These are phyloP conservation scores for Saccharum officinarum DNA, from an alignment of 176 grass and related monocot genomes.

Conservation along the genomic window DNA sequence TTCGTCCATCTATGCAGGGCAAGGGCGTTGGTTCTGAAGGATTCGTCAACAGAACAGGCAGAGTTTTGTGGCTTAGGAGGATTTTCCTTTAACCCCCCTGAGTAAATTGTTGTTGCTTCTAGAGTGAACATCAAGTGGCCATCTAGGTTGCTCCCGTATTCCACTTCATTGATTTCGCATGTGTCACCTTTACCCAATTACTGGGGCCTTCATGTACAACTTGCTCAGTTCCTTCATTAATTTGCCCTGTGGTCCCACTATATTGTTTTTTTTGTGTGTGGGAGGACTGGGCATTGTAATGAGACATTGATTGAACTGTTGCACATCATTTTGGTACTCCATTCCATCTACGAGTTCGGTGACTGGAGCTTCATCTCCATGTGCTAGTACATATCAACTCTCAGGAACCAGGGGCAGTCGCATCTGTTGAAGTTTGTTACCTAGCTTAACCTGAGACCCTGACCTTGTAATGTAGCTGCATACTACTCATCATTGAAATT, in stretches of 20 bases:
- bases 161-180: not conserved
- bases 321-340: not conserved
- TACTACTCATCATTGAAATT: not conserved
- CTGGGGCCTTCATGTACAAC: not conserved
- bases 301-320: not conserved
- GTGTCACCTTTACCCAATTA: not conserved
- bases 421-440: too few species aligned
- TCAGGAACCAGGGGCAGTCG: not conserved
- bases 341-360: not conserved
- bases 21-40: not conserved
- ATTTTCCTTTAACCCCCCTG: not conserved
- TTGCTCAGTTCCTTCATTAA: conserved; percentile 24
- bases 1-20: not conserved
- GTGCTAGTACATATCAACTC: not conserved
- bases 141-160: not conserved
- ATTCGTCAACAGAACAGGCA: not conserved
- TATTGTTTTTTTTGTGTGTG: not conserved
- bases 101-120: not conserved
- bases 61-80: not conserved
- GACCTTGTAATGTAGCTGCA: not conserved
- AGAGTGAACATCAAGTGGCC: not conserved
- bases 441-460: too few species aligned
- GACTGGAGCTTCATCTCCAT: not conserved
- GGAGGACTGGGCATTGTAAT: not conserved
- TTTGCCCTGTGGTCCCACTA: not conserved